Conservation (phyloP, 164 flowering plant genomes). For the Sextonia rubra region DNA sequence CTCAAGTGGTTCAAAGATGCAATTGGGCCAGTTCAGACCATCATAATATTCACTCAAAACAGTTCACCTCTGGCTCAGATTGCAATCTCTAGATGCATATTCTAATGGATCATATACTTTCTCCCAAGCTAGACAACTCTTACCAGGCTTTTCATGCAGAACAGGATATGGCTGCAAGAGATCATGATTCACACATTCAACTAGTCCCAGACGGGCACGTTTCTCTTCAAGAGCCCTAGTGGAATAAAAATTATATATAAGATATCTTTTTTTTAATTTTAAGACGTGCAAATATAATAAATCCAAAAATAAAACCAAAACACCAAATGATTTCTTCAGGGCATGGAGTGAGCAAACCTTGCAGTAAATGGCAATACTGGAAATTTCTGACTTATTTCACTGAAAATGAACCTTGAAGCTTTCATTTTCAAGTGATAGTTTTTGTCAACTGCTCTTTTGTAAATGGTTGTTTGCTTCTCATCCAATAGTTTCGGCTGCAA, state of each 20-base stretch:
- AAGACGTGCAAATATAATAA: not conserved
- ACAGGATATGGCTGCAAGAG: slow-evolving; percentile 96
- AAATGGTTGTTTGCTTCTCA: slow-evolving; percentile 87
- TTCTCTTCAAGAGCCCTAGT: slow-evolving; percentile 87
- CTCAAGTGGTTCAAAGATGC: no score
- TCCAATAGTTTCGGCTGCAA: slow-evolving; percentile 87
- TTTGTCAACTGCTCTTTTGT: slow-evolving; percentile 87
- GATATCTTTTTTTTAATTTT: no score
- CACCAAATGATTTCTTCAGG: not conserved
- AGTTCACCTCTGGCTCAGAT: no score
- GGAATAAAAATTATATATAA: not conserved
- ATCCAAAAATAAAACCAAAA: not conserved
- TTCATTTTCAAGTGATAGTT: slow-evolving; percentile 94
- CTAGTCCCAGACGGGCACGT: slow-evolving; percentile 75
- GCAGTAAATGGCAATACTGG: slow-evolving; percentile 93
- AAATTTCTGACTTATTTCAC: slow-evolving; percentile 83
- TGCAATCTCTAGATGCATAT: no score
- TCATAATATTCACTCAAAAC: no score
- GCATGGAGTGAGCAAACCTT: slow-evolving; percentile 37
- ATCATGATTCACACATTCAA: slow-evolving; percentile 92
- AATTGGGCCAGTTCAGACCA: no score
- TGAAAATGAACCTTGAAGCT: slow-evolving; percentile 87
- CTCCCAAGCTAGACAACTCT: not conserved
- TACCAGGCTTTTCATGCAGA: slow-evolving; percentile 91
- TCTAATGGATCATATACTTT: no score